Conservation (phyloP, 768 basidiomycete genomes). For the Inosperma sp. region DNA sequence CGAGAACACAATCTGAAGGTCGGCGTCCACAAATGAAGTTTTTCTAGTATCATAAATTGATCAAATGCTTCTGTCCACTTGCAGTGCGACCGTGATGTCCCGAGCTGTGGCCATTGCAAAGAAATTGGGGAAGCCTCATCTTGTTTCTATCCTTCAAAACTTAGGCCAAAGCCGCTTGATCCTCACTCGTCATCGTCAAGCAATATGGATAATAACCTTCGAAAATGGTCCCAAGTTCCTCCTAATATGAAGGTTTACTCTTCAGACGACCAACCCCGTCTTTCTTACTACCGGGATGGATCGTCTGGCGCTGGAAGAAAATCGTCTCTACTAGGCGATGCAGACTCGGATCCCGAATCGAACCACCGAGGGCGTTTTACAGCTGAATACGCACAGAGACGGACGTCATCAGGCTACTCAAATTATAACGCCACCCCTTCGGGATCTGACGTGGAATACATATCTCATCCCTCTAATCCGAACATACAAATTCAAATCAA, state of each 20-base stretch:
- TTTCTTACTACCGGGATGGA: constrained; percentile 7
- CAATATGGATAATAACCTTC: constrained; percentile 4
- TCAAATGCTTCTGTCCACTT: not conserved
- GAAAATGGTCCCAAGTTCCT: constrained; percentile 7
- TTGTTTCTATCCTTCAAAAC: constrained; percentile 55
- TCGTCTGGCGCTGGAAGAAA: constrained; percentile 21
- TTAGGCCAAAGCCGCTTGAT: constrained; percentile 30
- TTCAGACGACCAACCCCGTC: constrained; percentile 3
- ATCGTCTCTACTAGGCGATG: constrained; percentile 23
- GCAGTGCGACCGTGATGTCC: constrained; percentile 69
- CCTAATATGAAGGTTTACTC: constrained; percentile 7
- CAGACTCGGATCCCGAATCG: constrained; percentile 23
- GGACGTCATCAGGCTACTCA: constrained; percentile 20
- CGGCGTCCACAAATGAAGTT: constrained; percentile 15
- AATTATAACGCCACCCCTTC: constrained; percentile 17
- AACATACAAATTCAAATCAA: constrained; percentile 35
- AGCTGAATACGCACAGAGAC: constrained; percentile 22
- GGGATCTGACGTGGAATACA: constrained; percentile 8
- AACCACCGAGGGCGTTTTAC: constrained; percentile 31
- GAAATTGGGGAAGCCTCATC: constrained; percentile 30
- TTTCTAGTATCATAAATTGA: not conserved
- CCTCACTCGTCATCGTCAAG: not conserved
- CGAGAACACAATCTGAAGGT: constrained; percentile 65
- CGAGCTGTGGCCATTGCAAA: constrained; percentile 64
- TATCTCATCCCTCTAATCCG: constrained; percentile 16